Base-by-base conservation (phyloP, 163 green algal genomes). In the Prototheca cutis region DNA sequence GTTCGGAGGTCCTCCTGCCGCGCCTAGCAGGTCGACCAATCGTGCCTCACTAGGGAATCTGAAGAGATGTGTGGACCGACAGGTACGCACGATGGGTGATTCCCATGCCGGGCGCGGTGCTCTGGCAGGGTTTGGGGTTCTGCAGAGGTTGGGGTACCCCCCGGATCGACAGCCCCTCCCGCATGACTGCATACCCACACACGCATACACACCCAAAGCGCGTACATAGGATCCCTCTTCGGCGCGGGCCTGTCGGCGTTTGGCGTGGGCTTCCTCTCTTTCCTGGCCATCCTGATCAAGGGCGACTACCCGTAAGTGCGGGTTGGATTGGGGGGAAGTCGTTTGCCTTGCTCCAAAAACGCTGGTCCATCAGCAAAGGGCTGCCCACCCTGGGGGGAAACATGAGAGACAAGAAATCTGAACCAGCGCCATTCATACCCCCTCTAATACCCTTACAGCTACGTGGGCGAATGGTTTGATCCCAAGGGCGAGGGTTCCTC, bases 391-490 rank as follows among this genome's bases (percentile, higher is more conserved):
- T n/a, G n/a, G n/a, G n/a, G n/a, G n/a, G n/a, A n/a, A n/a, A n/a
- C n/a, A n/a, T n/a, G n/a, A n/a, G n/a, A n/a, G n/a, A n/a, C n/a
- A n/a, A n/a, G n/a, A n/a, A n/a, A n/a, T n/a, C n/a, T n/a, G n/a
- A n/a, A n/a, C n/a, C n/a, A n/a, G n/a, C 3, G 29, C 24, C 3
- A 8, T 21, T 31, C 2, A 40, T 3, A 6, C 61, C 3, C n/a
- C 27, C 34, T 25, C 28, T 54, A 1, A 7, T 30, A 17, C 58
- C 53, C 6, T 7, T 61, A n/a, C 28, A 71, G 64, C 18, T 62
- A 63, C 47, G 69, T 62, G 39, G 70, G 70, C 33, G 70, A 77
- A 51, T 77, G 70, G 70, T 77, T 70, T 67, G 63, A 73, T 33
- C 7, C 54, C 33, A 73, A 72, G 53, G 32, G 53, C n/a, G 47